phyloP scores from a whole-genome alignment of 169 alveolate species.

The Plasmodium reichenowi region DNA sequence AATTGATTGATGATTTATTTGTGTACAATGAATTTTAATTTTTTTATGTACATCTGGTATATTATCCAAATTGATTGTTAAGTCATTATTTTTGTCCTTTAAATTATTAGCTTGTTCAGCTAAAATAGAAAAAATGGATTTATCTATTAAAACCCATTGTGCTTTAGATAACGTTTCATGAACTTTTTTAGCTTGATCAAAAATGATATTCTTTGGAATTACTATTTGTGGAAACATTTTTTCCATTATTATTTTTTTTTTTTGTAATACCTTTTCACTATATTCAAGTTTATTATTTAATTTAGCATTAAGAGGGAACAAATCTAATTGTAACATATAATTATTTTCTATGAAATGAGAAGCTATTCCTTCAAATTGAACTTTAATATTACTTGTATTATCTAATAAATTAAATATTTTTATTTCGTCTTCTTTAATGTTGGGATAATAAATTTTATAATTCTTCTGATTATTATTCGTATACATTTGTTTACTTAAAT shows the following conservation, averaged over 20 bases:
- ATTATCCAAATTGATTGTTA: conserved; percentile 21
- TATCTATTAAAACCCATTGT: conserved; percentile 74
- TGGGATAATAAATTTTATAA: neutral
- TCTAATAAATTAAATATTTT: conserved; percentile 28
- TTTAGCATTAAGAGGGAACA: conserved; percentile 40
- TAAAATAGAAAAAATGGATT: conserved; percentile 65
- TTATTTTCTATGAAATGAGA: conserved; percentile 60
- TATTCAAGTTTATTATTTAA: neutral
- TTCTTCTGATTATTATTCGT: neutral
- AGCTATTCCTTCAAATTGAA: conserved; percentile 67
- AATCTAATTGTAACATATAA: conserved; percentile 39
- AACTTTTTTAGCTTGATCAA: conserved; percentile 68
- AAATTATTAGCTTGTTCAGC: conserved; percentile 75
- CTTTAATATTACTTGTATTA: conserved; percentile 20
- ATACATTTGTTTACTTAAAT: neutral
- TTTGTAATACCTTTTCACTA: conserved; percentile 3
- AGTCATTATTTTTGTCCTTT: conserved; percentile 67
- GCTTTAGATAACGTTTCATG: conserved; percentile 56
- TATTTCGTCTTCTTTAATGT: conserved; percentile 57
- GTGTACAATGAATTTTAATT: conserved; percentile 73
- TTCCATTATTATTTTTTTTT: neutral
- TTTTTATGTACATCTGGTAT: neutral
- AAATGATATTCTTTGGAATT: conserved; percentile 41
- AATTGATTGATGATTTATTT: conserved; percentile 49
- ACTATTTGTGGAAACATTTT: conserved; percentile 32